Evolutionary conservation across 2,329 filamentous ascomycete genomes (phyloP).

Genomic region (Ascochyta lentis): DNA sequence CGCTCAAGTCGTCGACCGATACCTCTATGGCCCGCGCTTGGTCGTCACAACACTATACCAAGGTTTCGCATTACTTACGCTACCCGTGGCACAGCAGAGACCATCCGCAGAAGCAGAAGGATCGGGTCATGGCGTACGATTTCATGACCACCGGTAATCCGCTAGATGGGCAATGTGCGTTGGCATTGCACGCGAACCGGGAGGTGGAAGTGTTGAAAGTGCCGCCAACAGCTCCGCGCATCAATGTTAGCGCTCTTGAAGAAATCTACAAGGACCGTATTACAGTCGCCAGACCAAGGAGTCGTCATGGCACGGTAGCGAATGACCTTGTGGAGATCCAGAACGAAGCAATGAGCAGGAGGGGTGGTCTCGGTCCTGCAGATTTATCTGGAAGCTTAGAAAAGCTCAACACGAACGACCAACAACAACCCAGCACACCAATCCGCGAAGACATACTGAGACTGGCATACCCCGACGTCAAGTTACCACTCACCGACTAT

Average conservation of each 20-base stretch:
- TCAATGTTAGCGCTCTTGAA: slow-evolving; percentile 53
- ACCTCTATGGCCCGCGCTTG: slow-evolving; percentile 42
- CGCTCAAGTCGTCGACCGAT: slow-evolving; percentile 27
- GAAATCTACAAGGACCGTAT: slow-evolving; percentile 50
- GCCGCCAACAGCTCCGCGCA: slow-evolving; percentile 51
- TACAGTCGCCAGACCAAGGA: slow-evolving; percentile 40
- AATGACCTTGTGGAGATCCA: slow-evolving; percentile 46
- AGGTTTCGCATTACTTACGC: slow-evolving; percentile 50
- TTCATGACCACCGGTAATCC: slow-evolving; percentile 60
- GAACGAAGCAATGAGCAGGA: slow-evolving; percentile 38
- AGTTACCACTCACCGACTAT: slow-evolving; percentile 42
- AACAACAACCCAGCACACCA: slow-evolving; percentile 40
- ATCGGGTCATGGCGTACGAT: slow-evolving; percentile 65
- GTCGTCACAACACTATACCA: slow-evolving; percentile 54
- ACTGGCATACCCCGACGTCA: slow-evolving; percentile 45
- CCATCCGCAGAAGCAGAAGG: slow-evolving; percentile 53
- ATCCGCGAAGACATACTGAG: slow-evolving; percentile 48
- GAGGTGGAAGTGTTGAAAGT: slow-evolving; percentile 58
- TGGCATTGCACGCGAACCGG: slow-evolving; percentile 61
- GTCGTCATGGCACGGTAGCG: slow-evolving; percentile 38
- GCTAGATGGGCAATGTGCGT: slow-evolving; percentile 56
- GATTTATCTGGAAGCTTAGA: slow-evolving; percentile 39
- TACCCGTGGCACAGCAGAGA: slow-evolving; percentile 56
- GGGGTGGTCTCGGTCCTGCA: slow-evolving; percentile 33
- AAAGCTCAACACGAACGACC: slow-evolving; percentile 36